These are phyloP conservation scores for Chaetomiaceae sp. DNA, from an alignment of 2,329 filamentous ascomycete species.

Conservation along the genomic window DNA sequence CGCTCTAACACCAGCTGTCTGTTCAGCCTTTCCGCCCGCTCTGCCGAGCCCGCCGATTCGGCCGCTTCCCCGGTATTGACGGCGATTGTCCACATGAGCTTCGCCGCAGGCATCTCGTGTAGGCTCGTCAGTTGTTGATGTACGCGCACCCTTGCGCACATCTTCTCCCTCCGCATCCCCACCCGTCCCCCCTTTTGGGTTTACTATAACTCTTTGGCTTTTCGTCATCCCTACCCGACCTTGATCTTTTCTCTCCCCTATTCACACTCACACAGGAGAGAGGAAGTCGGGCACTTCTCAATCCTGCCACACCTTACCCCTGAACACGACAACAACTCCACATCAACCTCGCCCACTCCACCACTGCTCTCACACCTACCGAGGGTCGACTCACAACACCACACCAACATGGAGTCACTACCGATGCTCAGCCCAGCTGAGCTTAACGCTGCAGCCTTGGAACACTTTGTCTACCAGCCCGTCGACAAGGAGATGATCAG, in stretches of 20 bases:
- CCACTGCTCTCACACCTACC: no score
- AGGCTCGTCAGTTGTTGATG: slow-evolving; percentile 18
- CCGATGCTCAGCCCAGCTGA: slow-evolving; percentile 45
- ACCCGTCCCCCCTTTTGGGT: background rate
- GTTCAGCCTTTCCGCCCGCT: slow-evolving; percentile 22
- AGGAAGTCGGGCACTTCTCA: slow-evolving; percentile 19
- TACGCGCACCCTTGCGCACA: slow-evolving; percentile 14
- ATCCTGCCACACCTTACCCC: slow-evolving; percentile 1
- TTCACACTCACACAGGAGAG: slow-evolving; percentile 5
- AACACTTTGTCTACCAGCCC: slow-evolving; percentile 74
- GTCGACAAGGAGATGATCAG: slow-evolving; percentile 73
- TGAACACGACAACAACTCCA: background rate
- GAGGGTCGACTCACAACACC: slow-evolving; percentile 25
- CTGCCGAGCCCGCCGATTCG: slow-evolving; percentile 21
- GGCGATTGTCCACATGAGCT: slow-evolving; percentile 25
- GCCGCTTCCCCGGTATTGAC: slow-evolving; percentile 18
- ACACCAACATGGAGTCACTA: slow-evolving; percentile 43
- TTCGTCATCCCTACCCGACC: slow-evolving; percentile 10
- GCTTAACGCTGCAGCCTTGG: slow-evolving; percentile 69
- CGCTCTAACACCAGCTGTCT: slow-evolving; percentile 21
- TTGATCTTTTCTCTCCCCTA: slow-evolving; percentile 8
- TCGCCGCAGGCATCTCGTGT: slow-evolving; percentile 28
- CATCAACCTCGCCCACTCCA: no score
- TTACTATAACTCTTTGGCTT: slow-evolving; percentile 16
- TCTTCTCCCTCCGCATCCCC: background rate